A percentile compares a stretch with the other conserved stretches of the same genome.
Evolutionary conservation across 106 monocot genomes (phyloP).

Genomic region (Narthecium ossifragum): DNA sequence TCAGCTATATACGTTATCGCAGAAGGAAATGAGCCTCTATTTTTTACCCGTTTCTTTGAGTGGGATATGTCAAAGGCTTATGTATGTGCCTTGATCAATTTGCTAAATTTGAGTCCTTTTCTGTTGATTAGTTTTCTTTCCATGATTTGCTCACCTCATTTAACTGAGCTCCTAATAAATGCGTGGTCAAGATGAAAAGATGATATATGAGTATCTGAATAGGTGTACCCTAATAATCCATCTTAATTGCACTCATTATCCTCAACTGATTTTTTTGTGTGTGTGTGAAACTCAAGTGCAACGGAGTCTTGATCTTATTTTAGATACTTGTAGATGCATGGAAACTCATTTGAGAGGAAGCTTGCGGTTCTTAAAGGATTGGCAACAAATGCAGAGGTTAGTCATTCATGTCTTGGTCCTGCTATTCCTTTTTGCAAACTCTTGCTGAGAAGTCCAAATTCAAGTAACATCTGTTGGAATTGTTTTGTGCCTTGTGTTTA

Average conservation of each 20-base stretch:
- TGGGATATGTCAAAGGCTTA: constrained; percentile 78
- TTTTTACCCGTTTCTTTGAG: constrained; percentile 74
- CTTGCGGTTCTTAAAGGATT: constrained; percentile 47
- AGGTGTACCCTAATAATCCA: background rate
- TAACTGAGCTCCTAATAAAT: background rate
- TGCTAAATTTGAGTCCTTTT: too few species aligned
- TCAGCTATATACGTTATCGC: constrained; percentile 81
- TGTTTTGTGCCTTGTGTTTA: too few species aligned
- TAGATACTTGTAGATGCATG: constrained; percentile 36
- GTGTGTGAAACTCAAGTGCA: background rate
- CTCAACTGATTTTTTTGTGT: background rate
- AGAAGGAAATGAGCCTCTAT: constrained; percentile 96
- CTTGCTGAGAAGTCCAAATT: too few species aligned
- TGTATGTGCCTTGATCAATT: constrained; percentile 33
- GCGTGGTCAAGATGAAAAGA: background rate
- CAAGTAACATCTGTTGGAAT: too few species aligned
- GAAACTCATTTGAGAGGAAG: constrained; percentile 88
- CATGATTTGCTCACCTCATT: background rate
- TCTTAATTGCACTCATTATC: background rate
- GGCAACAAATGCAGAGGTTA: too few species aligned
- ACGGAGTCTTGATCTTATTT: background rate
- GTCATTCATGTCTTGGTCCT: too few species aligned
- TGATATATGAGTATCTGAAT: background rate
- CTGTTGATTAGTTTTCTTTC: too few species aligned
- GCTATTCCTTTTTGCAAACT: too few species aligned